Evolutionary conservation across 768 basidiomycete species (phyloP).

Genomic region (Podaxis pistillaris): DNA sequence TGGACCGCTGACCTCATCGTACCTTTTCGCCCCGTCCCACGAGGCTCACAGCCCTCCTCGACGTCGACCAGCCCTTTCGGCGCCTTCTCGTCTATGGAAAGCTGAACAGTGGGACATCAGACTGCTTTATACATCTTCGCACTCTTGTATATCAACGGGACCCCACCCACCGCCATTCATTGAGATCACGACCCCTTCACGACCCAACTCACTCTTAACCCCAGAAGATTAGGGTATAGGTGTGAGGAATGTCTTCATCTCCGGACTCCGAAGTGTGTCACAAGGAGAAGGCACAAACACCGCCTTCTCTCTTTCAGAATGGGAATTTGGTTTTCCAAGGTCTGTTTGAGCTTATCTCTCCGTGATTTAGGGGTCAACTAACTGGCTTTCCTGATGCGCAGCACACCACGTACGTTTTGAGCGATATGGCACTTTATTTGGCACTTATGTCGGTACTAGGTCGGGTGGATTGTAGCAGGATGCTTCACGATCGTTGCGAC

Average conservation of each 20-base stretch:
- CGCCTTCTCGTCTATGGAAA: neutral
- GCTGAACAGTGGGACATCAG: neutral
- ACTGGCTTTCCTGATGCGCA: slow-evolving; percentile 21
- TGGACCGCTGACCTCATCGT: neutral
- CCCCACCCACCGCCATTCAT: neutral
- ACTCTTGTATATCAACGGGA: neutral
- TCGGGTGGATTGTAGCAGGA: slow-evolving; percentile 69
- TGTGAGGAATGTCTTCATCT: slow-evolving; percentile 8
- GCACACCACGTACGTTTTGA: slow-evolving; percentile 53
- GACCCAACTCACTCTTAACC: neutral
- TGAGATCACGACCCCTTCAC: neutral
- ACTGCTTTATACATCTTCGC: neutral
- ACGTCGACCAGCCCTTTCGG: neutral
- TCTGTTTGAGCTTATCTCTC: slow-evolving; percentile 25
- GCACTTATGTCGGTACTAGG: slow-evolving; percentile 30
- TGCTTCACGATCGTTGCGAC: slow-evolving; percentile 57
- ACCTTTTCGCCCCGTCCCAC: slow-evolving; percentile 2
- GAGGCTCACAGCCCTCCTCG: neutral
- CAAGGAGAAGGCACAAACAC: slow-evolving; percentile 36
- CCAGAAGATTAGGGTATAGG: neutral
- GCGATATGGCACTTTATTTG: neutral
- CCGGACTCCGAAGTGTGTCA: slow-evolving; percentile 25
- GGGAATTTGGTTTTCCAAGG: slow-evolving; percentile 63
- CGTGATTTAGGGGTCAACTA: neutral
- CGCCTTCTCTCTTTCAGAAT: slow-evolving; percentile 59